Evolutionary conservation across 2,329 filamentous ascomycete species (phyloP), one percentile per base, ranked within the genome.

Genomic region (Graphiopsis chlorocephala): DNA sequence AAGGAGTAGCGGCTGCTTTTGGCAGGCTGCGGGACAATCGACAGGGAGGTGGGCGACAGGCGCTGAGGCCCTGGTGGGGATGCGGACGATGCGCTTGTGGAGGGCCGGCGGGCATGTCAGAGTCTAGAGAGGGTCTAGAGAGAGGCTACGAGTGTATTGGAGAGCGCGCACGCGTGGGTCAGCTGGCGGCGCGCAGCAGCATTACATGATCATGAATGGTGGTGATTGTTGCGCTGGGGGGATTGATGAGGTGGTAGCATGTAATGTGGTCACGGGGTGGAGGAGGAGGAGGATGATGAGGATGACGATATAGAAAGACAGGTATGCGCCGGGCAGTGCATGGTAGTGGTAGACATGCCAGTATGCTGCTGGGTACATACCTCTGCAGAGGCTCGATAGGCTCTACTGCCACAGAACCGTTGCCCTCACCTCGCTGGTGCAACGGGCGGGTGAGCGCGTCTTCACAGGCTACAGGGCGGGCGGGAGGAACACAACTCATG

Each of bases 1-100:
- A 62, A 62, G 60, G 60, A 53, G 60, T 45, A 53, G 48, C 60
- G 60, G 60, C 60, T 62, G 60, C 47, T 62, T 42, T 62, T 31
- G 33, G 48, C 48, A 62, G 60, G 45, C 45, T 31, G 60, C 60
- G 60, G 60, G 60, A 55, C 55, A 53, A 45, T 17, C 31, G 60
- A 55, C 60, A 53, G 48, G 60, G 60, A 50, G 58, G 48, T 45
- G 48, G 47, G 60, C 47, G 60, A 55, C 20, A 28, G 47, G 60
- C 47, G 58, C 31, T 53, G 33, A 42, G 47, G 60, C 47, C 35
- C 31, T 62, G 48, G 60, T 62, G 60, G 60, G 48, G 60, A 62
- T 28, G 50, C 14, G 50, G 23, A 28, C 50, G 50, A 29, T 45
- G 31, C 23, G 59, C 29, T 61, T 35, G 60, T 42, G 60, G 53